phyloP scores from a whole-genome alignment of 805 yeast species.

The Citeromyces matritensis region DNA sequence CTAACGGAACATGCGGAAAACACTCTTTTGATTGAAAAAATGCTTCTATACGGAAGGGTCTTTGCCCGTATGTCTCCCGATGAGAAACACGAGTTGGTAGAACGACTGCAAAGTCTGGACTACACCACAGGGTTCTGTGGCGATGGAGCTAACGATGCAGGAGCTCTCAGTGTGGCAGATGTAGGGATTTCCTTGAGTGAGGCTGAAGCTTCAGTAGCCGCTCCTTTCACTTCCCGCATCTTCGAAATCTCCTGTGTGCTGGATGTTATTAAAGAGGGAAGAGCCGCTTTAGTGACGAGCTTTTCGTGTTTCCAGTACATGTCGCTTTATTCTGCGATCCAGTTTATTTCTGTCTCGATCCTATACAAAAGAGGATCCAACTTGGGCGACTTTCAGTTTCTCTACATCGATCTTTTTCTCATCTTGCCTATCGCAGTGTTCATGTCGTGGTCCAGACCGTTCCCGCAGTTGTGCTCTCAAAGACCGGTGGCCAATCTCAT shows the following conservation, averaged over 20 bases:
- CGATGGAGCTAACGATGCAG: slow-evolving; percentile 99
- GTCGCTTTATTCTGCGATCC: slow-evolving; percentile 95
- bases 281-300: slow-evolving; percentile 89
- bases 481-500: slow-evolving; percentile 92
- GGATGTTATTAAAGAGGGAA: slow-evolving; percentile 84
- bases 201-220: slow-evolving; percentile 98
- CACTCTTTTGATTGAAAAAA: slow-evolving; percentile 24
- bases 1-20: slow-evolving; percentile 36
- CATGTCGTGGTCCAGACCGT: slow-evolving; percentile 96
- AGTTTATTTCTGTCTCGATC: slow-evolving; percentile 76
- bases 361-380: slow-evolving; percentile 82
- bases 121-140: slow-evolving; percentile 97
- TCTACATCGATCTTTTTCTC: slow-evolving; percentile 82
- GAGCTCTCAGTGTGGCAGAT: slow-evolving; percentile 95
- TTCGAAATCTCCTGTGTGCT: slow-evolving; percentile 90
- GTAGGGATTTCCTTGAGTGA: slow-evolving; percentile 93
- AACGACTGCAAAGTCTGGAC: slow-evolving; percentile 68
- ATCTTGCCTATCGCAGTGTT: slow-evolving; percentile 91
- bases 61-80: slow-evolving; percentile 99
- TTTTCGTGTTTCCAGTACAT: slow-evolving; percentile 96
- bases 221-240: slow-evolving; percentile 85
- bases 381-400: slow-evolving; percentile 91
- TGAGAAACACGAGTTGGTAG: slow-evolving; percentile 92
- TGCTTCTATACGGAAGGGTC: slow-evolving; percentile 60
- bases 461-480: slow-evolving; percentile 37